Evolutionary conservation across 73 alveolate species (phyloP).

Genomic region (Symbiodinium natans): DNA sequence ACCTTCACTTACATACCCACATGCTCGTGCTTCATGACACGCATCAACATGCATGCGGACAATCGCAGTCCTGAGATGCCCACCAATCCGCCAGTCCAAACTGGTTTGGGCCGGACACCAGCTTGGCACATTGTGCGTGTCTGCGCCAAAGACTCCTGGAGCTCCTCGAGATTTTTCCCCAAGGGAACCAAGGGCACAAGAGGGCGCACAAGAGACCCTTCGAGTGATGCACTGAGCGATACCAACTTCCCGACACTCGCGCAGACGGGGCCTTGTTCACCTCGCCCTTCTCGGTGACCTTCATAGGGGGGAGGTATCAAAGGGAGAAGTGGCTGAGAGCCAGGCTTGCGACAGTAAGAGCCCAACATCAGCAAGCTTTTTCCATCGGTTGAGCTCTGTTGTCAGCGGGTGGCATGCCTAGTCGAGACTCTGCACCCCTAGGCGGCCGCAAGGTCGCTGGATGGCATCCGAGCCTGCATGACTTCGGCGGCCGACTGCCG

Average conservation of each 20-base stretch:
- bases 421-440: neutral
- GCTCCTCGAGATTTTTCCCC: neutral
- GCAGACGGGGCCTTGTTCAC: slow-evolving; percentile 30
- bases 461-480: slow-evolving; percentile 32
- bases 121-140: slow-evolving; percentile 86
- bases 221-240: neutral
- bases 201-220: neutral
- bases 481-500: slow-evolving; percentile 68
- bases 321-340: too few species aligned
- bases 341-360: too few species aligned
- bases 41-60: neutral
- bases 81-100: slow-evolving; percentile 53
- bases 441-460: neutral
- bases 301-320: too few species aligned
- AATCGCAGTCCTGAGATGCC: neutral
- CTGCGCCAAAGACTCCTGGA: slow-evolving; percentile 45
- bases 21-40: too few species aligned
- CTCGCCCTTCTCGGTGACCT: slow-evolving; percentile 73
- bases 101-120: slow-evolving; percentile 76
- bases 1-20: too few species aligned
- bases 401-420: slow-evolving; percentile 86
- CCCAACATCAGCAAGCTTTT: slow-evolving; percentile 52
- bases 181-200: neutral
- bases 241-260: neutral
- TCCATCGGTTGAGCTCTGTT: slow-evolving; percentile 66